Conservation (phyloP, 2,329 filamentous ascomycete species). For the Beauveria rudraprayagi region DNA sequence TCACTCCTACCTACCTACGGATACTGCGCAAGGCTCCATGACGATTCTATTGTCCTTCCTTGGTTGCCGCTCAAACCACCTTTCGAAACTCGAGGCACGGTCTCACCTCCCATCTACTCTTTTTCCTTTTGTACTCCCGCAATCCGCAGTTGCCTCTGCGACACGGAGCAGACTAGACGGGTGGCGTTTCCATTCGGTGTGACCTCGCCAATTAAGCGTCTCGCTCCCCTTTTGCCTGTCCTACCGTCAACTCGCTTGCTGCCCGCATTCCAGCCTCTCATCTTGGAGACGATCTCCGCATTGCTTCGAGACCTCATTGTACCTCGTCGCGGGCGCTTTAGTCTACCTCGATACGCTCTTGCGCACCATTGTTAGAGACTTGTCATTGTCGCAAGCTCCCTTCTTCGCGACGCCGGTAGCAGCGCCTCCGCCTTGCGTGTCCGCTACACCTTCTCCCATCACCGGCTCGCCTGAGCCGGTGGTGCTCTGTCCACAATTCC, state of each 20-base stretch:
- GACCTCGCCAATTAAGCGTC: neutral
- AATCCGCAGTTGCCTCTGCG: neutral
- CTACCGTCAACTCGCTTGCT: neutral
- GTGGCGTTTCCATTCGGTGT: neutral
- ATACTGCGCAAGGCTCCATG: neutral
- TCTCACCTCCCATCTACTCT: neutral
- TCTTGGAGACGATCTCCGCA: neutral
- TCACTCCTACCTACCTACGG: neutral
- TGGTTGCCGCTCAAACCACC: neutral
- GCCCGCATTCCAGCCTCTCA: conserved; percentile 2
- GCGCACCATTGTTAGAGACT: neutral
- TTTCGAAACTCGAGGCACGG: neutral
- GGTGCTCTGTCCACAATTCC: conserved; percentile 10
- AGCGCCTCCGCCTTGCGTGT: neutral
- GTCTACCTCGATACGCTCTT: neutral
- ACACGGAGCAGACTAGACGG: neutral
- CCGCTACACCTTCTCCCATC: conserved; percentile 6
- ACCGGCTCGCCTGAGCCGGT: conserved; percentile 11
- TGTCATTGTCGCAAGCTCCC: neutral
- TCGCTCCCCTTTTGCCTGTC: conserved; percentile 2
- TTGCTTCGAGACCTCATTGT: neutral
- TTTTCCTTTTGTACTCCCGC: neutral
- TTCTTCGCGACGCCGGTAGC: neutral
- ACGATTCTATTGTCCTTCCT: conserved; percentile 1
- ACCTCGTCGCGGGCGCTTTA: neutral